Evolutionary conservation across 1,139 yeast genomes (phyloP).

Genomic region (Kodamaea suecica): DNA sequence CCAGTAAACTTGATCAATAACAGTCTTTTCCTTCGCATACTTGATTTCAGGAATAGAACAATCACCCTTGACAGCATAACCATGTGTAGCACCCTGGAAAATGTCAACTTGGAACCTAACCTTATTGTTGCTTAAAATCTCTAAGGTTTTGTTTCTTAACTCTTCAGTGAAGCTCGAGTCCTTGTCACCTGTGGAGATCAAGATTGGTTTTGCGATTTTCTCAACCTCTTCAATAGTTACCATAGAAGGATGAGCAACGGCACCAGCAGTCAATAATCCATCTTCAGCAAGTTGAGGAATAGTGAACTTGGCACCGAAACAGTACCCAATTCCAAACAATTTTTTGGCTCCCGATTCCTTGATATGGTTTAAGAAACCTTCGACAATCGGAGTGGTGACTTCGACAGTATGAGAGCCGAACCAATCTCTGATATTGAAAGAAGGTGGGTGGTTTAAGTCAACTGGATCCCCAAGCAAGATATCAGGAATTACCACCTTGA

Average conservation of each 20-base stretch:
- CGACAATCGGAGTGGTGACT: conserved; percentile 29
- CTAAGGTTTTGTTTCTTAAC: conserved; percentile 17
- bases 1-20: conserved; percentile 54
- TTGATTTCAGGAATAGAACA: conserved; percentile 46
- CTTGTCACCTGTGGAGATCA: conserved; percentile 20
- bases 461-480: conserved; percentile 20
- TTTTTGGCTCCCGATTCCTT: conserved; percentile 9
- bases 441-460: conserved; percentile 2
- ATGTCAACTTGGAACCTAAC: conserved; percentile 17
- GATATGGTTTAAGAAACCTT: conserved; percentile 9
- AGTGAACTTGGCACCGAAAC: conserved; percentile 21
- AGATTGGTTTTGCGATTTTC: conserved; percentile 16
- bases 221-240: conserved; percentile 18
- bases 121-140: conserved; percentile 16
- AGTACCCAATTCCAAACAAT: conserved; percentile 19
- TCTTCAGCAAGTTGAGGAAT: conserved; percentile 14
- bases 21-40: conserved; percentile 69
- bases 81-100: conserved; percentile 20
- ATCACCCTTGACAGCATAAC: conserved; percentile 52
- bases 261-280: conserved; percentile 17
- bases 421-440: conserved; percentile 46
- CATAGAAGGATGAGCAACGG: conserved; percentile 22
- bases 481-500: conserved; percentile 20
- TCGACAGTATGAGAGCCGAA: conserved; percentile 49
- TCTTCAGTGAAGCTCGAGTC: conserved; percentile 17